Evolutionary conservation across 768 basidiomycete genomes (phyloP), one percentile per base, ranked within the genome.

Genomic region (Mycena rebaudengoi): DNA sequence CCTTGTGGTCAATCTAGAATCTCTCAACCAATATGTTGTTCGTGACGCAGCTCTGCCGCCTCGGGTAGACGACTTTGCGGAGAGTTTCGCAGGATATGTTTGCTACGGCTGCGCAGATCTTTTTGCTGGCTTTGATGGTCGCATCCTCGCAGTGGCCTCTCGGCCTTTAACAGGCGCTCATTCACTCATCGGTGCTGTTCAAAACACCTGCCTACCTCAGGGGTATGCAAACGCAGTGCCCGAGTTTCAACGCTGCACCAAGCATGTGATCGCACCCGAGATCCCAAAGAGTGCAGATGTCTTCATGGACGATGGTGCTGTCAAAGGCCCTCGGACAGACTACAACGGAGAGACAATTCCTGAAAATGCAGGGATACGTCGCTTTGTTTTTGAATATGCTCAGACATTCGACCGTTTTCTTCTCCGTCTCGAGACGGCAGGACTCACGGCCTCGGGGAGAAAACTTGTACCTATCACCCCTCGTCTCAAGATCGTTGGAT

Each of bases 151-250:
- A 0, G 61, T 59, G 2, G 57, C 57, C 0, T 82, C 72, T 0
- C 45, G 71, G 0, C 75, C 79, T 20, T 59, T 81, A 0, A 80
- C 78, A 0, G 76, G 72, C 0, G 81, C 79, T 52, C 65, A 72
- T 48, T 71, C 67, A 0, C 70, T 72, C 0, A 43, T 71, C 1
- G 74, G 78, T 0, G 63, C 73, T 0, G 25, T 67, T 1, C 68
- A 71, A 0, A 67, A 76, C 0, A 66, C 63, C 0, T 67, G 69
- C 0, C 44, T 82, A 0, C 76, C 75, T 0, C 76, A 76, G 71
- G 80, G 80, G 0, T 73, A 67, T 28, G 78, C 78, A 4, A 80
- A 80, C 40, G 68, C 70, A 0, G 67, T 77, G 0, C 74, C 74
- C 0, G 76, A 80, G 33, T 81, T 80, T 51, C 76, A 80, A 26